Base-by-base conservation (phyloP, 345 rosid species). In the Xanthoceras sorbifolium region DNA sequence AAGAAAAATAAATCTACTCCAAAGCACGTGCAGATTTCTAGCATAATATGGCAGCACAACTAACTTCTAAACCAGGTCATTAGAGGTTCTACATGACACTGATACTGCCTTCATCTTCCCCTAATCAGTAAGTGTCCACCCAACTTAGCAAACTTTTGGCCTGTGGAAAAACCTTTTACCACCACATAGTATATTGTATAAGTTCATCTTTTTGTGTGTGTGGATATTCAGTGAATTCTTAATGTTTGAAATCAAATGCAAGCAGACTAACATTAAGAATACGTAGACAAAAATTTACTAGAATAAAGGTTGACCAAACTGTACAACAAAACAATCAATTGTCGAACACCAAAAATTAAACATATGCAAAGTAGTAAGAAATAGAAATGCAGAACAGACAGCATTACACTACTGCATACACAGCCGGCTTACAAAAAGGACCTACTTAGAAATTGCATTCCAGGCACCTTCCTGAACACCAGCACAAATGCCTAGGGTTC, bases 401-500 rank as follows among this genome's bases (percentile, higher is more conserved):
- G 28, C 63, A 10, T 14, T 11, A 25, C 66, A 18, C 36, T 59
- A 62, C 32, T 25, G 36, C 38, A 25, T 62, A 62, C 18, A 28
- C 36, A 62, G 17, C 36, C 9, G 6, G 66, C 32, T 28, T 62
- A 62, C 31, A 28, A 14, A 62, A 62, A 42, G 20, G 66, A 15
- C 12, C 32, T 62, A 28, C 38, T 62, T 9, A 62, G 66, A 14
- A 5, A 28, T 6, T 25, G 38, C 36, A 23, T 28, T 28, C 36
- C 66, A 25, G 31, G 66, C 17, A 62, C 15, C 36, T 62, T 10
- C 66, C 66, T 50, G n/a, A 50, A 62, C 66, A 62, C 31, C 66
- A 62, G 18, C 34, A 62, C 34, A 25, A 0, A 14, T 26, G 4
- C 66, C 32, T 62, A 28, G 66, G 18, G 9, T 62, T 28, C 20